A percentile compares a stretch with the other conserved stretches of the same genome.
phyloP scores from a whole-genome alignment of 257 asterid species.

The Ilex asprella region DNA sequence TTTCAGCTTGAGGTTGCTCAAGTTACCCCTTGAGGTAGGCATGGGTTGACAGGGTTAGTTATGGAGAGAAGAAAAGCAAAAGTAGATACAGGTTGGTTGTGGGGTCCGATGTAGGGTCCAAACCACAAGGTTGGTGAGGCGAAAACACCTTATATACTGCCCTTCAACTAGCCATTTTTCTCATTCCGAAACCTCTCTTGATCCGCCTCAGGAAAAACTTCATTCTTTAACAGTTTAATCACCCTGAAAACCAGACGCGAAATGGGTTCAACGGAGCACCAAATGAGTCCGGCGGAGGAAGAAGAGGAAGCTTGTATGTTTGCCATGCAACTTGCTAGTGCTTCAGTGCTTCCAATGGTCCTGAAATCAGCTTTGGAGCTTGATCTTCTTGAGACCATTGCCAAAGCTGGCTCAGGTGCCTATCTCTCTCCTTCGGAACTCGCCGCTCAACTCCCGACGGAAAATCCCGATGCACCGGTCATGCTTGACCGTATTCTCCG shows the following conservation, averaged over 20 bases:
- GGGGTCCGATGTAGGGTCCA: too few species aligned
- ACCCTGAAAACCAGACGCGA: neutral
- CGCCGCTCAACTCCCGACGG: conserved; percentile 43
- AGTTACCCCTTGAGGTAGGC: too few species aligned
- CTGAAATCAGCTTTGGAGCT: conserved; percentile 30
- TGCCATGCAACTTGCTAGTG: conserved; percentile 12
- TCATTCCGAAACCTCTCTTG: too few species aligned
- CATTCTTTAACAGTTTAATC: too few species aligned
- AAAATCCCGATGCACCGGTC: conserved; percentile 41
- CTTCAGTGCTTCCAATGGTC: conserved; percentile 17
- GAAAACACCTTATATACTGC: too few species aligned
- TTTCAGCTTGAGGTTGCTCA: too few species aligned
- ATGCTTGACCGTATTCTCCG: conserved; percentile 76
- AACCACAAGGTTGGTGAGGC: too few species aligned
- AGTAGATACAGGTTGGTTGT: too few species aligned
- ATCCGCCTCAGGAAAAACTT: too few species aligned
- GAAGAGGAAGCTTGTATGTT: conserved; percentile 16
- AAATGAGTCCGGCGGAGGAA: neutral
- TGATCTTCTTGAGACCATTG: conserved; percentile 32
- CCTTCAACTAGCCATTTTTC: too few species aligned
- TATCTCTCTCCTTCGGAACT: conserved; percentile 47
- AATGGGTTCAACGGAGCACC: neutral
- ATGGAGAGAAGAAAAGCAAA: too few species aligned
- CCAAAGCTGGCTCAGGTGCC: conserved; percentile 30
- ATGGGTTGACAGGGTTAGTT: too few species aligned